Evolutionary conservation across 768 basidiomycete genomes (phyloP), one percentile per base, ranked within the genome.

Genomic region (Lentinus tigrinus): DNA sequence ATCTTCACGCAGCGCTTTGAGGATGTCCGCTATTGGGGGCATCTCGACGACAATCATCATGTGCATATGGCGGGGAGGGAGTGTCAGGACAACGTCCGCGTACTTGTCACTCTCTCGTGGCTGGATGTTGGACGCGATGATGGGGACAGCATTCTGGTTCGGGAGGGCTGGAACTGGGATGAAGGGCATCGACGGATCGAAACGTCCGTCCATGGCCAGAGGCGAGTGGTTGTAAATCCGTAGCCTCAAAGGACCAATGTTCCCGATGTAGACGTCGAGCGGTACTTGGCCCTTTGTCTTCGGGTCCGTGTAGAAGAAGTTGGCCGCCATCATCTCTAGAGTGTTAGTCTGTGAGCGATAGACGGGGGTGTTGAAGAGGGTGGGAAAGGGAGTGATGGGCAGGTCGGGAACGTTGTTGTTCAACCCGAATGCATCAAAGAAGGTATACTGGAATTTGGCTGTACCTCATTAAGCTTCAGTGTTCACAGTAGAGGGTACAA

Each of bases 361-460:
- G 43, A 79, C 76, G 2, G 94, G 95, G 7, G 89, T 79, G 9
- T 87, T 88, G 69, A 93, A 89, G 16, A 95, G 74, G 5, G 89
- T 91, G 0, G 95, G 95, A 73, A 95, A 91, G 1, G 95, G 93
- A 0, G 94, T 94, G 63, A 97, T 90, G 23, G 91, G 86, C 66
- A 84, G 76, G 58, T 86, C 85, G 48, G 92, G 89, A 67, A 91
- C 85, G 50, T 77, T 84, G 67, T 81, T 87, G 68, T 86, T 91
- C 65, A 90, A 85, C 14, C 89, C 89, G 70, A 91, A 88, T 4
- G 91, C 90, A 66, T 95, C 91, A 69, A 95, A 95, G 72, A 96
- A 96, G 17, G 92, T 93, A 71, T 95, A 95, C 67, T 94, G 91
- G 73, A 94, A 95, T 73, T 94, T 93, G 54, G 93, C 92, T 94